A percentile compares a stretch with the other conserved stretches of the same genome.
These are phyloP conservation scores for Coemansia erecta DNA, from an alignment of 192 early-diverging fungal genomes.

Conservation along the genomic window DNA sequence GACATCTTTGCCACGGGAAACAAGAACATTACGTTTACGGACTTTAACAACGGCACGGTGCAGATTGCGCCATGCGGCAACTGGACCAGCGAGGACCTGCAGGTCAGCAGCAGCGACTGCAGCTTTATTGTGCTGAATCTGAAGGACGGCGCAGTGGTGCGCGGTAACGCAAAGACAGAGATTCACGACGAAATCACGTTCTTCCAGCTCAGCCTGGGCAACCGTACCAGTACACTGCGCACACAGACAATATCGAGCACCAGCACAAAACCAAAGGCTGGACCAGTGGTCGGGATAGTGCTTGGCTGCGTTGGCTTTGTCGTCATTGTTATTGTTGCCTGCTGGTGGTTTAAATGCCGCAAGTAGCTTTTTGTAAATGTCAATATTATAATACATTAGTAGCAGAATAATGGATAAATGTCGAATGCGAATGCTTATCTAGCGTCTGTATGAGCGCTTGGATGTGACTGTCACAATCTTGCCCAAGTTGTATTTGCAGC, in stretches of 20 bases:
- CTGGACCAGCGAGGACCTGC: constrained; percentile 14
- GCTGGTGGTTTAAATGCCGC: constrained; percentile 18
- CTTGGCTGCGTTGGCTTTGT: constrained; percentile 36
- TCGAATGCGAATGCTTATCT: too few relatives aligned
- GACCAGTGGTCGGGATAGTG: constrained; percentile 39
- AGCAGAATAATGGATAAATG: too few relatives aligned
- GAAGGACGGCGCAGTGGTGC: constrained; percentile 20
- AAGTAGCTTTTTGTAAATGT: neutral
- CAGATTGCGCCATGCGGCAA: constrained; percentile 40
- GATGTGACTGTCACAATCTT: constrained; percentile 1
- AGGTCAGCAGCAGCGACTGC: constrained; percentile 18
- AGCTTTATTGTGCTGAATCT: constrained; percentile 32
- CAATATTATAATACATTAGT: too few relatives aligned
- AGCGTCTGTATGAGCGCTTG: neutral
- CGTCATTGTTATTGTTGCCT: constrained; percentile 8
- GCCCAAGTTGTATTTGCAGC: constrained; percentile 4
- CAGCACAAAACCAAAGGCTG: constrained; percentile 13
- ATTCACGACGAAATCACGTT: constrained; percentile 40
- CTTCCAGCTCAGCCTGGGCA: constrained; percentile 36
- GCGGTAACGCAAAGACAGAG: constrained; percentile 23
- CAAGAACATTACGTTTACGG: constrained; percentile 29
- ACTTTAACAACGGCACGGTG: constrained; percentile 50
- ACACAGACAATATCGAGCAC: constrained; percentile 47
- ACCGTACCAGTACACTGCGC: constrained; percentile 16
- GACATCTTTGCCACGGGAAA: constrained; percentile 25